These are phyloP conservation scores for Globisporangium orthogonon DNA, from an alignment of 352 stramenopile species.

Conservation along the genomic window DNA sequence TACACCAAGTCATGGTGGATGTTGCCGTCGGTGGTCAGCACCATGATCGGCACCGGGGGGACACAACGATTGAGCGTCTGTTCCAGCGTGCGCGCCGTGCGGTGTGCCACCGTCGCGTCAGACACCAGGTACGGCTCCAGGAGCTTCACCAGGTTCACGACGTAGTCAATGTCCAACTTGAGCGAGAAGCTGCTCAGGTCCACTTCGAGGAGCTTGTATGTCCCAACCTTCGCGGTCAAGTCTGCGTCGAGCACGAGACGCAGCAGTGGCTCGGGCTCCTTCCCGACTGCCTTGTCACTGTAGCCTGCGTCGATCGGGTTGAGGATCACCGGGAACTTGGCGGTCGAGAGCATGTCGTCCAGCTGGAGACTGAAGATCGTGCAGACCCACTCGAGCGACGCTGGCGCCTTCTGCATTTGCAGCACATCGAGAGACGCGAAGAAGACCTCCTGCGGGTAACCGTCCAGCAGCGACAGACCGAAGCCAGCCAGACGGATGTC, in stretches of 20 bases:
- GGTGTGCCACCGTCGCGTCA: slow-evolving; percentile 50
- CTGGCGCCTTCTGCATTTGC: slow-evolving; percentile 57
- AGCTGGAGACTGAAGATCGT: slow-evolving; percentile 78
- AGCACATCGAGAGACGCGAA: slow-evolving; percentile 76
- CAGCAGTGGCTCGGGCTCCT: slow-evolving; percentile 53
- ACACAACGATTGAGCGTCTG: slow-evolving; percentile 50
- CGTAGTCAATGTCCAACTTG: slow-evolving; percentile 83
- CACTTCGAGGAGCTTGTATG: slow-evolving; percentile 81
- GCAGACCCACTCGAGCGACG: slow-evolving; percentile 71
- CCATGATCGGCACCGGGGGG: slow-evolving; percentile 45
- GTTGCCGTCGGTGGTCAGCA: slow-evolving; percentile 54
- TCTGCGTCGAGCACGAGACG: slow-evolving; percentile 74
- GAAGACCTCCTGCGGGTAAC: slow-evolving; percentile 76
- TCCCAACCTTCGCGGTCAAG: slow-evolving; percentile 64
- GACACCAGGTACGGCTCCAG: slow-evolving; percentile 75
- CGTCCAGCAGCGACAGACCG: slow-evolving; percentile 72
- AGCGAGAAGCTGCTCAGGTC: slow-evolving; percentile 58
- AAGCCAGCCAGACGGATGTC: slow-evolving; percentile 75
- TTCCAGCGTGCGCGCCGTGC: slow-evolving; percentile 54
- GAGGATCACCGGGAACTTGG: slow-evolving; percentile 81
- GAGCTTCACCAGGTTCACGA: slow-evolving; percentile 76
- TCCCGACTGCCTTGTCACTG: slow-evolving; percentile 61
- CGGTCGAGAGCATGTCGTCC: slow-evolving; percentile 79
- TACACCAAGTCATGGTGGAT: slow-evolving; percentile 79
- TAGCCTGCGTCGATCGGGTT: slow-evolving; percentile 76